Evolutionary conservation across 208 protist genomes (phyloP).

Genomic region (Leishmania guyanensis): DNA sequence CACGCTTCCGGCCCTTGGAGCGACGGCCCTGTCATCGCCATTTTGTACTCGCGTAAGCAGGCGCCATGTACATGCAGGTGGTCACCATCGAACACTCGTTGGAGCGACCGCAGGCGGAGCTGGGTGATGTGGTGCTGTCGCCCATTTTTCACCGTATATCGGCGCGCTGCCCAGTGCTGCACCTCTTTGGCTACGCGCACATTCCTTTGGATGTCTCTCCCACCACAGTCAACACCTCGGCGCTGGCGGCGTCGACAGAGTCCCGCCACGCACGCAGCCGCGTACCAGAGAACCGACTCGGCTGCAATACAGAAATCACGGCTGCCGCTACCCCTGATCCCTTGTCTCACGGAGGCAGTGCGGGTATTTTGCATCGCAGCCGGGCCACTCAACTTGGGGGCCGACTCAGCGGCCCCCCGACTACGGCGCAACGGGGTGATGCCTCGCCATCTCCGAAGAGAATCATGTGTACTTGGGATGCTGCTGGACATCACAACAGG

Average conservation of each 20-base stretch:
- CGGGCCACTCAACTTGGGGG: neutral
- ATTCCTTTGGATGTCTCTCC: conserved; percentile 17
- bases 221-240: neutral
- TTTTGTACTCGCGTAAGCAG: neutral
- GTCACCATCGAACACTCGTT: conserved; percentile 65
- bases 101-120: conserved; percentile 39
- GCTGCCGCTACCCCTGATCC: neutral
- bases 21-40: neutral
- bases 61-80: conserved; percentile 59
- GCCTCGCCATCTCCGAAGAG: conserved; percentile 1
- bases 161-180: conserved; percentile 61
- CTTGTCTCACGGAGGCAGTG: neutral
- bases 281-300: neutral
- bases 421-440: neutral
- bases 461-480: neutral
- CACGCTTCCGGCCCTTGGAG: neutral
- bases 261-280: neutral
- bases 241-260: neutral
- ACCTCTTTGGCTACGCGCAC: conserved; percentile 71
- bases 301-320: neutral
- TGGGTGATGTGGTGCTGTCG: conserved; percentile 63
- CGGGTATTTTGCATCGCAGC: neutral
- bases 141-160: conserved; percentile 64
- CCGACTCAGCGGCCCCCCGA: neutral
- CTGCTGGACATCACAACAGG: neutral